Percentiles rank a stretch among this genome's conserved stretches.
These are phyloP conservation scores for Cyclostephanos tholiformis DNA, from an alignment of 108 stramenopile species.

Conservation along the genomic window DNA sequence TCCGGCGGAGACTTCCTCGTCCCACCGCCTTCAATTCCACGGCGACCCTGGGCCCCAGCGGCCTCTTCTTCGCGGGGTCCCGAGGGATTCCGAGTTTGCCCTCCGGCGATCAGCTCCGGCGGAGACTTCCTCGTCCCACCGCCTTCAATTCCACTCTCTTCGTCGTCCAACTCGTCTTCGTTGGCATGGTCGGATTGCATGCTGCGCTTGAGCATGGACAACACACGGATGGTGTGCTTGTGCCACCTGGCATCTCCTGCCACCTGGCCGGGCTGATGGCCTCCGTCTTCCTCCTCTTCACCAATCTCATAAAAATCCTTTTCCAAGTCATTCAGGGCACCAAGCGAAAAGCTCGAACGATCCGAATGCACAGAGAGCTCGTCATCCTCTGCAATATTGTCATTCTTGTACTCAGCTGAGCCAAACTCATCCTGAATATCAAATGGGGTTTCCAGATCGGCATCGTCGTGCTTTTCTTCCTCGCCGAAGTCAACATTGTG, in stretches of 20 bases:
- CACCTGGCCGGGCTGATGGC: constrained; percentile 61
- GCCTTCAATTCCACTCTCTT: no score
- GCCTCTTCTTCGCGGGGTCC: no score
- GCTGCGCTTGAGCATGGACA: constrained; percentile 64
- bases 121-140: no score
- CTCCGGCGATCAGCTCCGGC: no score
- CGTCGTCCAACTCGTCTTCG: constrained; percentile 39
- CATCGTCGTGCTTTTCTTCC: constrained; percentile 29
- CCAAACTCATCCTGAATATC: constrained; percentile 50
- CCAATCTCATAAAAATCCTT: constrained; percentile 57
- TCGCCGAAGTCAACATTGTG: constrained; percentile 51
- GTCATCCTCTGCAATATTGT: constrained; percentile 56
- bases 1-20: no score
- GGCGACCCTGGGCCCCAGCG: no score
- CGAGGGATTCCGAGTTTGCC: no score
- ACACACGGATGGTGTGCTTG: constrained; percentile 88
- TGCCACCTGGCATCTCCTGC: constrained; percentile 89
- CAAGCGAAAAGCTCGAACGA: constrained; percentile 56
- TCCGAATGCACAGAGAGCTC: constrained; percentile 33
- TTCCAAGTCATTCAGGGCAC: constrained; percentile 76
- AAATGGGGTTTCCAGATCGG: constrained; percentile 41
- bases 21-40: no score
- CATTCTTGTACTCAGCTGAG: constrained; percentile 39
- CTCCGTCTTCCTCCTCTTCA: constrained; percentile 58
- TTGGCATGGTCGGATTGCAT: constrained; percentile 60